Conservation (phyloP, 495 filamentous ascomycete species). For the Pyrenula massariospora region DNA sequence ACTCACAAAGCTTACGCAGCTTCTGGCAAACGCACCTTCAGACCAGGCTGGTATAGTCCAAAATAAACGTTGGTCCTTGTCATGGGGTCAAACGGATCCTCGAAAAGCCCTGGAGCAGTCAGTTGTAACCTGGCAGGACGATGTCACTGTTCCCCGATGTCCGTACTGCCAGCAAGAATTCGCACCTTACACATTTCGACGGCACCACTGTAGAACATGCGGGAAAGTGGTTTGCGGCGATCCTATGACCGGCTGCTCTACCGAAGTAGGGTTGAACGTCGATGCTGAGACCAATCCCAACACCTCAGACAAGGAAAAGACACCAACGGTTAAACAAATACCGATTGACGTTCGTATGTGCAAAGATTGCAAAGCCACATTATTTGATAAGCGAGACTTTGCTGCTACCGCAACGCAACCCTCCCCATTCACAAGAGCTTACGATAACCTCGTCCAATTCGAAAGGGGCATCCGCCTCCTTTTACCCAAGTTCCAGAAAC, state of each 20-base stretch:
- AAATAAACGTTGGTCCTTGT: constrained; percentile 44
- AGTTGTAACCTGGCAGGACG: constrained; percentile 91
- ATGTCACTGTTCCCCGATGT: constrained; percentile 65
- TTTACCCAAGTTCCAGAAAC: constrained; percentile 75
- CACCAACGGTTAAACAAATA: constrained; percentile 33
- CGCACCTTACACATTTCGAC: constrained; percentile 71
- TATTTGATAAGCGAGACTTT: constrained; percentile 82
- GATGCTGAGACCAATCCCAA: constrained; percentile 17
- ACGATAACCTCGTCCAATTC: constrained; percentile 81
- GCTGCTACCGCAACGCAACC: constrained; percentile 51
- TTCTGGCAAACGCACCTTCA: constrained; percentile 59
- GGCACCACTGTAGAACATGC: constrained; percentile 91
- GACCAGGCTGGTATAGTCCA: constrained; percentile 38
- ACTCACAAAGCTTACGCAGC: constrained; percentile 76
- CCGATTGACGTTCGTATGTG: constrained; percentile 82
- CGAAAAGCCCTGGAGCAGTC: constrained; percentile 78
- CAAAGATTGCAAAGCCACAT: constrained; percentile 70
- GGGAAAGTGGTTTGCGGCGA: constrained; percentile 89
- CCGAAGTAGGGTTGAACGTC: constrained; percentile 70
- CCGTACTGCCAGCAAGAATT: constrained; percentile 96
- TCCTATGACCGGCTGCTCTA: constrained; percentile 69
- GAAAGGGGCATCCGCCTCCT: constrained; percentile 77
- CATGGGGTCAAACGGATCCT: constrained; percentile 47
- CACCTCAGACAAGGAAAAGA: constrained; percentile 28
- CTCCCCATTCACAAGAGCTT: constrained; percentile 68